Percentiles rank a stretch among this genome's conserved stretches.
Conservation (phyloP, 139 green algal genomes). For the Chlamydomonas sp. region DNA sequence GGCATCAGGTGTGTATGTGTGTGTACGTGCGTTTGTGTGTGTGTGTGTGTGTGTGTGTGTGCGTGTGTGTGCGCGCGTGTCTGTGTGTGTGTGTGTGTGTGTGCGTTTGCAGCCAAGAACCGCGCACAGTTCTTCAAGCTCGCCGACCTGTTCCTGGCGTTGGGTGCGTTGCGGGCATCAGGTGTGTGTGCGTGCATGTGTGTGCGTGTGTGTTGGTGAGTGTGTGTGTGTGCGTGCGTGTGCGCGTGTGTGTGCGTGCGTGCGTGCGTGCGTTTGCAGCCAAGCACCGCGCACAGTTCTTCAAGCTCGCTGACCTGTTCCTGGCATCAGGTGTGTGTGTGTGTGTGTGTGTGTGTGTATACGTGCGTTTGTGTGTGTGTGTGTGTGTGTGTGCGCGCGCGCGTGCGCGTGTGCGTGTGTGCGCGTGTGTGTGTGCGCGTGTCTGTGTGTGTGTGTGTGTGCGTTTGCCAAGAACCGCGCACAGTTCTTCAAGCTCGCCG, state of each 20-base stretch:
- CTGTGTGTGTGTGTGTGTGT: too few relatives aligned
- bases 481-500: too few relatives aligned
- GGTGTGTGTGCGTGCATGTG: background rate
- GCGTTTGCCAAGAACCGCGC: too few relatives aligned
- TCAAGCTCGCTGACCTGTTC: constrained; percentile 85
- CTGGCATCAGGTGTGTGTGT: constrained; percentile 91
- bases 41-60: too few relatives aligned
- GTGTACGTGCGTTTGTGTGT: background rate
- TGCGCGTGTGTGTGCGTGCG: too few relatives aligned
- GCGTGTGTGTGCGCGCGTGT: too few relatives aligned
- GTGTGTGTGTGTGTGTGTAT: constrained; percentile 61
- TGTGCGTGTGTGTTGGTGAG: background rate
- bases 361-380: too few relatives aligned
- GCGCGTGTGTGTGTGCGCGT: too few relatives aligned
- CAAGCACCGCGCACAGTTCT: too few relatives aligned
- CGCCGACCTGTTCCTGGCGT: constrained; percentile 84
- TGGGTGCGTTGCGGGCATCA: constrained; percentile 86
- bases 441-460: too few relatives aligned
- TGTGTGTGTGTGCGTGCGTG: too few relatives aligned
- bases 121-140: constrained; percentile 75
- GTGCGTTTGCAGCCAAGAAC: constrained; percentile 24
- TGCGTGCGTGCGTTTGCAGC: constrained; percentile 22
- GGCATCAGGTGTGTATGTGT: constrained; percentile 43
- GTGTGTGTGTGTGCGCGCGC: background rate
- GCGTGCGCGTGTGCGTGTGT: background rate